Percentiles rank a stretch among this genome's conserved stretches.
These are phyloP conservation scores for Fusarium newnesense DNA, from an alignment of 2,329 filamentous ascomycete species.

Conservation along the genomic window DNA sequence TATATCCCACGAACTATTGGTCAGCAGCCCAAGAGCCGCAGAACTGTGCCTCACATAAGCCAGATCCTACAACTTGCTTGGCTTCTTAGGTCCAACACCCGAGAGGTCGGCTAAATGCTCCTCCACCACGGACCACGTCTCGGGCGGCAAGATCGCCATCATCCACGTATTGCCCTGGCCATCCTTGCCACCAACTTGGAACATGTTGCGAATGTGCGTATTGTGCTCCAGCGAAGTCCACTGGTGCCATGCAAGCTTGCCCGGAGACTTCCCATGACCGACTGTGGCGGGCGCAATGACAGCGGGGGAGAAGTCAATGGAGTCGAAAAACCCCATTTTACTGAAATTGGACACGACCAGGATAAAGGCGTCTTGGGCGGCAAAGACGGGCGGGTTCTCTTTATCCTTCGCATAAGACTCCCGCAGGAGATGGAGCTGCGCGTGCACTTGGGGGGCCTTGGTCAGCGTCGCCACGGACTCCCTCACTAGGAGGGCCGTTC, in stretches of 20 bases:
- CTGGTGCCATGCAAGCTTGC: constrained; percentile 3
- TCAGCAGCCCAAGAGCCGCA: not conserved
- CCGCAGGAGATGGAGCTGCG: not conserved
- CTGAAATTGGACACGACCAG: constrained; percentile 3
- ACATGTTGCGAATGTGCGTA: constrained; percentile 4
- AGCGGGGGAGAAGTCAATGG: not conserved
- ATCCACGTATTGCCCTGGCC: constrained; percentile 5
- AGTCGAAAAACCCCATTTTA: constrained; percentile 4
- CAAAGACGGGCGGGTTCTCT: not conserved
- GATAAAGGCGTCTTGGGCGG: not conserved
- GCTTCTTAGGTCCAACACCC: not conserved
- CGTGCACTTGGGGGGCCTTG: not conserved
- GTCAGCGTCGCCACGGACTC: not conserved
- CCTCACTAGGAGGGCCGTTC: not conserved
- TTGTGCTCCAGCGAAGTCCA: constrained; percentile 2
- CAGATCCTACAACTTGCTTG: constrained; percentile 3
- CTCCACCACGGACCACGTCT: not conserved
- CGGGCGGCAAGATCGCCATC: constrained; percentile 2
- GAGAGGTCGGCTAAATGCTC: constrained; percentile 3
- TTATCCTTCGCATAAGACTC: not conserved
- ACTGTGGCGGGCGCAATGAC: not conserved
- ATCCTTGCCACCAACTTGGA: constrained; percentile 6
- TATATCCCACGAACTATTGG: not conserved
- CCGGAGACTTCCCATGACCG: not conserved
- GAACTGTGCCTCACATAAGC: not conserved